Evolutionary conservation across 768 basidiomycete genomes (phyloP).

Genomic region (Pisolithus sp.): DNA sequence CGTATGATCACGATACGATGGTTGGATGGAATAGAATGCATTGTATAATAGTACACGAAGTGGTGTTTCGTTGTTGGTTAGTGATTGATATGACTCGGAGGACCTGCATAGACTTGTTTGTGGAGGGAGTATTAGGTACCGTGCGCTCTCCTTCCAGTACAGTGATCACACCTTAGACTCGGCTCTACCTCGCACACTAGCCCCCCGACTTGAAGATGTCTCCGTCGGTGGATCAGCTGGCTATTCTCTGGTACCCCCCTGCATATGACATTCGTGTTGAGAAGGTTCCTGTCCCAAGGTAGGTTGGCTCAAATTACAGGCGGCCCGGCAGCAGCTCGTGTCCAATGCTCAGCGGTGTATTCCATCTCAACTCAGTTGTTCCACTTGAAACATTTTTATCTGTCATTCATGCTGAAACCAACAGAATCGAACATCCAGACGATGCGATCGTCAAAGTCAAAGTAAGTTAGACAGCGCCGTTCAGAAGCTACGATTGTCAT

Average conservation of each 20-base stretch:
- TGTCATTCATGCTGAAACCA: neutral
- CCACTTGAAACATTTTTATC: neutral
- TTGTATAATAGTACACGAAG: neutral
- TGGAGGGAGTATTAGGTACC: too few species aligned
- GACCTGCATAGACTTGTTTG: too few species aligned
- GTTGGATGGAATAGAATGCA: neutral
- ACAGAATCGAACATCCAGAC: conserved; percentile 63
- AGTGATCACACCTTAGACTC: too few species aligned
- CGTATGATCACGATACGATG: too few species aligned
- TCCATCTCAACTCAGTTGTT: too few species aligned
- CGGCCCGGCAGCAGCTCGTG: neutral
- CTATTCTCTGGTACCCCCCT: conserved; percentile 59
- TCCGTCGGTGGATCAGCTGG: conserved; percentile 14
- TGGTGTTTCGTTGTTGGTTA: too few species aligned
- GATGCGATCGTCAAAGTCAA: conserved; percentile 74
- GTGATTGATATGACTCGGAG: too few species aligned
- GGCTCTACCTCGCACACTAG: neutral
- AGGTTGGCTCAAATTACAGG: conserved; percentile 19
- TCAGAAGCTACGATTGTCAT: neutral
- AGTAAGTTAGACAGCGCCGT: conserved; percentile 29
- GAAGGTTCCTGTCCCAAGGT: conserved; percentile 48
- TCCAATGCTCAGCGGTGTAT: too few species aligned
- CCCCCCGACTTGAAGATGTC: neutral
- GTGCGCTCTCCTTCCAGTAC: too few species aligned
- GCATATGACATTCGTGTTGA: conserved; percentile 70